Evolutionary conservation across 2,329 filamentous ascomycete genomes (phyloP).

Genomic region (Fusarium armeniacum): DNA sequence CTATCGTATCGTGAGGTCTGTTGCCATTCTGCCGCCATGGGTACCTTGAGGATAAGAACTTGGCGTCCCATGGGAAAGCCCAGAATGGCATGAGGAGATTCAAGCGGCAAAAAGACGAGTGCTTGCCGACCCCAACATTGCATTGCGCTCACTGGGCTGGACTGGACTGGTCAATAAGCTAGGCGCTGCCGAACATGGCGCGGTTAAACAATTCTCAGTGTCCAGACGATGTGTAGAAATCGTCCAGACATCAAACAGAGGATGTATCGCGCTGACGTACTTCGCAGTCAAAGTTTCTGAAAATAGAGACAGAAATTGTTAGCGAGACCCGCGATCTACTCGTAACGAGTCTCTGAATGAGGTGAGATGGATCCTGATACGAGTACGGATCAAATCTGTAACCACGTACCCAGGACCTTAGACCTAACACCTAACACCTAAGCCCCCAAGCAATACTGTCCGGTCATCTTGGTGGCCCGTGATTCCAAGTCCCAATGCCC

Average conservation of each 20-base stretch:
- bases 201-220: slow-evolving; percentile 32
- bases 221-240: slow-evolving; percentile 28
- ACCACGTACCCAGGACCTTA: not conserved
- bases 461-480: slow-evolving; percentile 9
- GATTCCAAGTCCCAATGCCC: slow-evolving; percentile 7
- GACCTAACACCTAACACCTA: not conserved
- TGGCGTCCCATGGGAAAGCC: slow-evolving; percentile 27
- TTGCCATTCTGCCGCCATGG: slow-evolving; percentile 2
- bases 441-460: not conserved
- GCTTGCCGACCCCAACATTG: slow-evolving; percentile 4
- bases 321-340: slow-evolving; percentile 8
- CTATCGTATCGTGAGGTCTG: not conserved
- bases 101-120: slow-evolving; percentile 14
- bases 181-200: slow-evolving; percentile 37
- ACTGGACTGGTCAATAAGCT: slow-evolving; percentile 24
- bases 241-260: slow-evolving; percentile 37
- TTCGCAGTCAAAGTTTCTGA: slow-evolving; percentile 27
- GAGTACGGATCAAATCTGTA: slow-evolving; percentile 42
- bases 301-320: slow-evolving; percentile 22
- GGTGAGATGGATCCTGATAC: slow-evolving; percentile 41
- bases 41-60: slow-evolving; percentile 13
- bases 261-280: slow-evolving; percentile 33
- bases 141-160: slow-evolving; percentile 7
- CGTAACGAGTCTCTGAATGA: slow-evolving; percentile 23
- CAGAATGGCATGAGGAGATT: slow-evolving; percentile 32